Percentiles rank a stretch among this genome's conserved stretches.
Conservation (phyloP, 805 yeast species). For the Komagataella kurtzmanii region DNA sequence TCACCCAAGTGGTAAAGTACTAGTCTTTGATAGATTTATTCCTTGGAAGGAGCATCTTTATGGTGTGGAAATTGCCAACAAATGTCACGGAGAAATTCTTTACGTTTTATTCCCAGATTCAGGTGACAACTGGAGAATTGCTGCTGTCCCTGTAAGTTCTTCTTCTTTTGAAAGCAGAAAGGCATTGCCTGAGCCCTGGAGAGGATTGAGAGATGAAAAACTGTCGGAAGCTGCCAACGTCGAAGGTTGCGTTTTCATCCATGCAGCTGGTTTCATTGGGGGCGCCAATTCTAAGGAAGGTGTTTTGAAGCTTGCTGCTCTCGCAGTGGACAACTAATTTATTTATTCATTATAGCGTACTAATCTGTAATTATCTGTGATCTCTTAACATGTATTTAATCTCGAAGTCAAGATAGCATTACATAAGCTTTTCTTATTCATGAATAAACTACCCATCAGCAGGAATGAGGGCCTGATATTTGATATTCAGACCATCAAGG, state of each 20-base stretch:
- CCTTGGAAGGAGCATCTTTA: conserved; percentile 96
- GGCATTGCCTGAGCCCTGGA: conserved; percentile 82
- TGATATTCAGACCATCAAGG: neutral
- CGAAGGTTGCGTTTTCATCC: conserved; percentile 80
- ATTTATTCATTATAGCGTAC: neutral
- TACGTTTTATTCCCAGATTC: conserved; percentile 76
- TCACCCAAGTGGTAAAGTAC: conserved; percentile 59
- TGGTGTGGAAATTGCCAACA: conserved; percentile 49
- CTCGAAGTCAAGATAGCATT: neutral
- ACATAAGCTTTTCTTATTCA: neutral
- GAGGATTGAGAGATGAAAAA: conserved; percentile 90
- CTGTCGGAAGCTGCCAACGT: conserved; percentile 67
- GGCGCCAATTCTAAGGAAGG: conserved; percentile 77
- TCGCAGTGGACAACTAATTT: conserved; percentile 14
- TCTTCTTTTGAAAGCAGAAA: conserved; percentile 75
- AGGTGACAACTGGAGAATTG: conserved; percentile 67
- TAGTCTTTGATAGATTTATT: conserved; percentile 63
- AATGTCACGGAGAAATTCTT: conserved; percentile 40
- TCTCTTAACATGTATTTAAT: neutral
- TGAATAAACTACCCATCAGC: neutral
- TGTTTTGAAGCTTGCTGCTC: conserved; percentile 59
- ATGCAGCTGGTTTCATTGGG: conserved; percentile 96
- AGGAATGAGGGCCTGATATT: neutral
- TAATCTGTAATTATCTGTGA: neutral
- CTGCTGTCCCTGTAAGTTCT: conserved; percentile 77